A percentile compares a stretch with the other conserved stretches of the same genome.
Evolutionary conservation across 2,329 filamentous ascomycete genomes (phyloP).

Genomic region (Exophiala alcalophila): DNA sequence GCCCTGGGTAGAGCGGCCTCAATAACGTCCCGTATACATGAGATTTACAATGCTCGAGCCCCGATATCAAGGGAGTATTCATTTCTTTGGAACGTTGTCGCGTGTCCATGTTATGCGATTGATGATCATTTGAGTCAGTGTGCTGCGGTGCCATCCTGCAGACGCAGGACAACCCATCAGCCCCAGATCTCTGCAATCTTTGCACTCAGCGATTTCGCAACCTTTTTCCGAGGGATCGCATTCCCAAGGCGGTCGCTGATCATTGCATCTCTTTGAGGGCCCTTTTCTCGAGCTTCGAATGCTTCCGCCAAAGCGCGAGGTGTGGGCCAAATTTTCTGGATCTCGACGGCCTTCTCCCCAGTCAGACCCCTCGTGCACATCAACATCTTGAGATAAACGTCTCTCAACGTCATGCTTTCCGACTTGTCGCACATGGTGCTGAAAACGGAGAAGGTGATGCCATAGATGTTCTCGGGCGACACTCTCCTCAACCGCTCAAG

Average conservation of each 20-base stretch:
- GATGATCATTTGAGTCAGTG: too few species aligned
- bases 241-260: constrained; percentile 56
- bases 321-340: constrained; percentile 74
- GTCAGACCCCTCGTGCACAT: constrained; percentile 76
- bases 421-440: constrained; percentile 72
- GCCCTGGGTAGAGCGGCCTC: too few species aligned
- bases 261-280: constrained; percentile 51
- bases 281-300: constrained; percentile 53
- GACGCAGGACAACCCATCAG: too few species aligned
- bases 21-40: too few species aligned
- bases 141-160: too few species aligned
- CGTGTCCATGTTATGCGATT: too few species aligned
- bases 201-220: constrained; percentile 62
- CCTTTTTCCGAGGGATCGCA: constrained; percentile 64
- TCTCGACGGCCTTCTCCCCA: constrained; percentile 74
- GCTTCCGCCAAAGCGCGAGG: constrained; percentile 69
- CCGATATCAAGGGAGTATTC: too few species aligned
- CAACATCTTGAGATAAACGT: constrained; percentile 79
- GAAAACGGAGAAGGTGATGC: constrained; percentile 68
- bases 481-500: constrained; percentile 57
- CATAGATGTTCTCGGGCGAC: constrained; percentile 57
- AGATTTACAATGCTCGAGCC: too few species aligned
- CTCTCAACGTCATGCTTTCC: constrained; percentile 67
- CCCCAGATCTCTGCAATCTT: constrained; percentile 42
- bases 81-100: too few species aligned